Conservation (phyloP, 306 rosid genomes). For the Dryas octopetala region DNA sequence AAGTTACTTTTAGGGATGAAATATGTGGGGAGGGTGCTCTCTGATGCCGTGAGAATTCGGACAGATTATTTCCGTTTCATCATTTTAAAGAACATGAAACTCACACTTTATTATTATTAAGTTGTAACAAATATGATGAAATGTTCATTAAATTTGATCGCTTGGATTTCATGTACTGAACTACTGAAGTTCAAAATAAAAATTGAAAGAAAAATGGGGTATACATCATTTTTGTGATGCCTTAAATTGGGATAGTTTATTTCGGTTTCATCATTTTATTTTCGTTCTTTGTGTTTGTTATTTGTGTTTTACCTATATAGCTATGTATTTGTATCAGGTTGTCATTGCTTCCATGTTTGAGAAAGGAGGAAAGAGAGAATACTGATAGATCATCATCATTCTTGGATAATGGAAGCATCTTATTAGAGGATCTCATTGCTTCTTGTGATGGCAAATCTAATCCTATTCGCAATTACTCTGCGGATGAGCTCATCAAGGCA, state of each 20-base stretch:
- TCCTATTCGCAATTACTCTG: not conserved
- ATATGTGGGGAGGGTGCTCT: too few species aligned
- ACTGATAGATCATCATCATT: too few species aligned
- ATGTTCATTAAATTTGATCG: too few species aligned
- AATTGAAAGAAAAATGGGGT: not conserved
- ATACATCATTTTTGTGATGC: not conserved
- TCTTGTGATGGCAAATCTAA: constrained; percentile 1
- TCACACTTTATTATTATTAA: too few species aligned
- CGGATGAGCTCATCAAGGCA: not conserved
- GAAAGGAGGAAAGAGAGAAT: not conserved
- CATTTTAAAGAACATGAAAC: not conserved
- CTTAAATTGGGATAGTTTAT: too few species aligned
- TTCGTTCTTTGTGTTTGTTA: not conserved
- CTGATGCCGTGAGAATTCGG: not conserved
- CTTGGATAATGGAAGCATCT: not conserved
- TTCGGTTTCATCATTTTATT: not conserved
- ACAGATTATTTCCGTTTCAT: not conserved
- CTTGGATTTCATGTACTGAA: too few species aligned
- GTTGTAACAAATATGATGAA: too few species aligned
- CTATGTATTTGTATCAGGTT: not conserved
- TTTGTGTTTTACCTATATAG: too few species aligned
- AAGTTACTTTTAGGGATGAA: too few species aligned
- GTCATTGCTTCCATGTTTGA: not conserved
- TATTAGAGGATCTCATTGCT: constrained; percentile 4
- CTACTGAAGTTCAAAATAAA: too few species aligned